Evolutionary conservation across 202 grass and related monocot genomes (phyloP).

Genomic region (Miscanthus sacchariflorus): DNA sequence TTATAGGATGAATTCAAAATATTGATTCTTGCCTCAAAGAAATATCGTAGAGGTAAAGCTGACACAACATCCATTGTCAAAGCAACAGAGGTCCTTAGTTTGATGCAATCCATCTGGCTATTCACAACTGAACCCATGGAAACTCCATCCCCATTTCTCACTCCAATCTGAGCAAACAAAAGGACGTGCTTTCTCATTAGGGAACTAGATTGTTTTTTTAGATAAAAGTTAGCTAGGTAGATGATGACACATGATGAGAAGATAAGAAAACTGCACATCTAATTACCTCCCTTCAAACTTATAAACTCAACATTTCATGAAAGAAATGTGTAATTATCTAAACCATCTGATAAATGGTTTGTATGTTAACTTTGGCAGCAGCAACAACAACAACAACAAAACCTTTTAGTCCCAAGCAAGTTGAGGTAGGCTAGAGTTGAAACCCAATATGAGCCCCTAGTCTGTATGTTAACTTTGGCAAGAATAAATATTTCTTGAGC

Average conservation of each 20-base stretch:
- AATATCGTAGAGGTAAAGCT: slow-evolving; percentile 73
- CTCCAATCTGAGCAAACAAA: slow-evolving; percentile 49
- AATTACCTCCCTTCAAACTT: not conserved
- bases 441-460: too few relatives aligned
- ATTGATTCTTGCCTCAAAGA: too few relatives aligned
- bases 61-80: slow-evolving; percentile 86
- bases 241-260: too few relatives aligned
- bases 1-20: not conserved
- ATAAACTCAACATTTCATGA: not conserved
- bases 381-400: too few relatives aligned
- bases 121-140: too few relatives aligned
- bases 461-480: not conserved
- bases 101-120: too few relatives aligned
- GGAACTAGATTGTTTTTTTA: not conserved
- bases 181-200: not conserved
- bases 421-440: too few relatives aligned
- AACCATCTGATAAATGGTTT: not conserved
- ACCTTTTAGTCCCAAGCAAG: too few relatives aligned
- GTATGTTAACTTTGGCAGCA: not conserved
- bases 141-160: slow-evolving; percentile 43
- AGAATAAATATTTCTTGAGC: not conserved
- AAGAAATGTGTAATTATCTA: not conserved
- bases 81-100: slow-evolving; percentile 53
- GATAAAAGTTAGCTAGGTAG: too few relatives aligned
- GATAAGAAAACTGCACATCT: not conserved